These are phyloP conservation scores for Suillus lakei DNA, from an alignment of 768 basidiomycete species.

Conservation along the genomic window DNA sequence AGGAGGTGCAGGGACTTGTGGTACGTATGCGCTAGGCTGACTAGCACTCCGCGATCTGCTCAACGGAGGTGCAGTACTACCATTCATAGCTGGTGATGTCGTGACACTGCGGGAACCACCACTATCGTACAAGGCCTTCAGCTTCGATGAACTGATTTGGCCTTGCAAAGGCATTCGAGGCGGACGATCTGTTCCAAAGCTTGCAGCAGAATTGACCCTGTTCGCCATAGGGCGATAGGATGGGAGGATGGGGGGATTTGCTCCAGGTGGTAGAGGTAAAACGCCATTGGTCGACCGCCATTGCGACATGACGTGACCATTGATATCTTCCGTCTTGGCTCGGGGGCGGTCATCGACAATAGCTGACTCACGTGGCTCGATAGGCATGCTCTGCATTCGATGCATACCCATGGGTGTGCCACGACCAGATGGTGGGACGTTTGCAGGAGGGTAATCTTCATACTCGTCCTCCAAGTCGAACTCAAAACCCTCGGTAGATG, in stretches of 20 bases:
- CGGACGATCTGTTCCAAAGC: constrained; percentile 53
- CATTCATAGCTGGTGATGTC: constrained; percentile 35
- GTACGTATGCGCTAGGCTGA: constrained; percentile 73
- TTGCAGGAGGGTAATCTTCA: constrained; percentile 71
- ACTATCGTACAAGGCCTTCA: constrained; percentile 58
- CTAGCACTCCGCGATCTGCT: constrained; percentile 78
- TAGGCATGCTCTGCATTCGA: constrained; percentile 59
- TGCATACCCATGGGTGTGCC: constrained; percentile 74
- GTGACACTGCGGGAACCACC: constrained; percentile 39
- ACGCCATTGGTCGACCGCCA: constrained; percentile 61
- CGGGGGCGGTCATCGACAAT: constrained; percentile 58
- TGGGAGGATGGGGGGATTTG: constrained; percentile 25
- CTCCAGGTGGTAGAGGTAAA: constrained; percentile 39
- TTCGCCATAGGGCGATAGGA: constrained; percentile 48
- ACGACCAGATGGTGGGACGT: constrained; percentile 60
- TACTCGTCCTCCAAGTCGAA: constrained; percentile 75
- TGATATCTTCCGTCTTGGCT: constrained; percentile 71
- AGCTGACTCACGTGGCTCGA: constrained; percentile 54
- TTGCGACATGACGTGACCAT: constrained; percentile 63
- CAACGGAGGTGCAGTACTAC: constrained; percentile 30
- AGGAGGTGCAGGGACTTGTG: constrained; percentile 50
- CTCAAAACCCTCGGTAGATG: constrained; percentile 72
- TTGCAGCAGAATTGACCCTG: constrained; percentile 51
- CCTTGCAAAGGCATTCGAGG: constrained; percentile 54
- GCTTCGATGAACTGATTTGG: constrained; percentile 71